Evolutionary conservation across 1,139 yeast genomes (phyloP).

Genomic region (Entelexis paramagnoliae): DNA sequence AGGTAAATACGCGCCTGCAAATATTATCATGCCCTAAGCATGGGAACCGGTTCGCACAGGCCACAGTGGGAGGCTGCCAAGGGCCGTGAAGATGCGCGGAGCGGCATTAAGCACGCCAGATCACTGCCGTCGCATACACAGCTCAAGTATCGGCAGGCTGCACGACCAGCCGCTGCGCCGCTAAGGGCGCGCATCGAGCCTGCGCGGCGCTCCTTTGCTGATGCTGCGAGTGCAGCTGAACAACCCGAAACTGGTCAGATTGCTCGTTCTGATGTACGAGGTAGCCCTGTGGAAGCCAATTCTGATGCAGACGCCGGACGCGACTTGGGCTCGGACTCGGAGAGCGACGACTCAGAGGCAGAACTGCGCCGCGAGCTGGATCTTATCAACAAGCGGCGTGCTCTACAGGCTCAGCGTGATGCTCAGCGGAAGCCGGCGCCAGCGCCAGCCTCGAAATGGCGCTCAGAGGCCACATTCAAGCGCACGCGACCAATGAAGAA

Average conservation of each 20-base stretch:
- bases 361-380: slow-evolving; percentile 45
- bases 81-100: slow-evolving; percentile 45
- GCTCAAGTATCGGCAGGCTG: slow-evolving; percentile 41
- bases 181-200: not conserved
- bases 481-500: not conserved
- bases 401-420: slow-evolving; percentile 3
- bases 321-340: not conserved
- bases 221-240: too few species aligned
- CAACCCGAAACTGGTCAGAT: too few species aligned
- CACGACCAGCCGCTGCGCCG: not conserved
- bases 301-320: not conserved
- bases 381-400: slow-evolving; percentile 26
- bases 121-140: slow-evolving; percentile 59
- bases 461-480: slow-evolving; percentile 13
- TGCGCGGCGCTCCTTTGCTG: not conserved
- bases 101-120: slow-evolving; percentile 51
- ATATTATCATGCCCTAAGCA: slow-evolving; percentile 8
- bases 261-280: too few species aligned
- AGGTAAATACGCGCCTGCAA: slow-evolving; percentile 3
- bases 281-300: too few species aligned
- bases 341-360: slow-evolving; percentile 27
- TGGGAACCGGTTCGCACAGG: slow-evolving; percentile 22
- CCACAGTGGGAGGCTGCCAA: slow-evolving; percentile 53
- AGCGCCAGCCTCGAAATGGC: slow-evolving; percentile 8
- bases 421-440: not conserved